phyloP scores from a whole-genome alignment of 768 basidiomycete species.

The Cytidiella melzeri region DNA sequence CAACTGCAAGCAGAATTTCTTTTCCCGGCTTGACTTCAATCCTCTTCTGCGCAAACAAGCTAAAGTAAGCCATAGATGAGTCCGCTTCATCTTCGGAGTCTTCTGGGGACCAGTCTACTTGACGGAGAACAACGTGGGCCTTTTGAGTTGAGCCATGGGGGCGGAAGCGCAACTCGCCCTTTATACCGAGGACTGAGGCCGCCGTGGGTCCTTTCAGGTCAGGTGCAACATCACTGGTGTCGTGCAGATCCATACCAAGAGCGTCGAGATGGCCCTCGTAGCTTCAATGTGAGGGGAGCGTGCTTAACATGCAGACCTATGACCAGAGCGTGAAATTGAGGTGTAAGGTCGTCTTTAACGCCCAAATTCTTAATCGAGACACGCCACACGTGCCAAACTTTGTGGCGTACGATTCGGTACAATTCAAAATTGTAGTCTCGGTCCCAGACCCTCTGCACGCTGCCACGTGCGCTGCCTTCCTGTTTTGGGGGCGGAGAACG shows the following conservation, averaged over 20 bases:
- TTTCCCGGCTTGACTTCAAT: constrained; percentile 68
- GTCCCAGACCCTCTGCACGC: no score
- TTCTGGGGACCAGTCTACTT: constrained; percentile 42
- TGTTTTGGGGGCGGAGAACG: no score
- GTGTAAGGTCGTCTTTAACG: neutral
- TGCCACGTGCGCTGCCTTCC: no score
- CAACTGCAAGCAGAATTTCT: constrained; percentile 58
- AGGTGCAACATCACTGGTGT: constrained; percentile 1
- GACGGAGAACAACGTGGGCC: constrained; percentile 61
- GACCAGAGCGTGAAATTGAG: neutral
- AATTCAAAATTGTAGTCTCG: no score
- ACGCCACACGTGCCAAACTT: neutral
- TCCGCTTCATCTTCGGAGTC: constrained; percentile 37
- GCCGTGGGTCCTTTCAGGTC: constrained; percentile 28
- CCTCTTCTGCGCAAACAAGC: constrained; percentile 61
- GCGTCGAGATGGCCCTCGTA: neutral
- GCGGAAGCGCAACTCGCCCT: constrained; percentile 56
- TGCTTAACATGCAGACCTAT: constrained; percentile 8
- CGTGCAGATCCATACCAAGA: constrained; percentile 1
- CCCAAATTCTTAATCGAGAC: neutral
- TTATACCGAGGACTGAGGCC: constrained; percentile 54
- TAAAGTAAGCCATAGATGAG: constrained; percentile 43
- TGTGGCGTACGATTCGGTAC: neutral
- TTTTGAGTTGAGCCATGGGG: constrained; percentile 63
- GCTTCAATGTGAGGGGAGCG: constrained; percentile 12